Percentiles rank a stretch among this genome's conserved stretches.
Evolutionary conservation across 2,329 filamentous ascomycete genomes (phyloP).

Genomic region (Alternaria hordeiaustralica): DNA sequence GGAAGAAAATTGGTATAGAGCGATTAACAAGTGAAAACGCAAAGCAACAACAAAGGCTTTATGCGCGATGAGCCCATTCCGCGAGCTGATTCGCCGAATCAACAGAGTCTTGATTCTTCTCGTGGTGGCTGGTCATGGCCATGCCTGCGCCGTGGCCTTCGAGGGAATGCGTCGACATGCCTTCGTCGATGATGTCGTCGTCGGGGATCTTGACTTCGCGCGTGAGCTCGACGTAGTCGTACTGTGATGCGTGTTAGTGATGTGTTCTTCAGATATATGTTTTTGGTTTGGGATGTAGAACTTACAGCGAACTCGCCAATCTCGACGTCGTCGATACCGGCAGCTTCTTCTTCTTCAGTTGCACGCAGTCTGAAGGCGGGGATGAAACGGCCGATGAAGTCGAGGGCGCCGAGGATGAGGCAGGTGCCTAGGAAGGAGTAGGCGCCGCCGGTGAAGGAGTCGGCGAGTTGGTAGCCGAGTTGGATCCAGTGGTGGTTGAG

Average conservation of each 20-base stretch:
- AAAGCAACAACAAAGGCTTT: slow-evolving; percentile 6
- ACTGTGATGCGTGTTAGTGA: no score
- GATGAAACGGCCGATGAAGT: slow-evolving; percentile 77
- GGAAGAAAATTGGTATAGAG: slow-evolving; percentile 19
- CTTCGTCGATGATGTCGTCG: slow-evolving; percentile 42
- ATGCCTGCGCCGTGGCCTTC: slow-evolving; percentile 37
- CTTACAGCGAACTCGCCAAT: slow-evolving; percentile 87
- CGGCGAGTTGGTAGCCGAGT: slow-evolving; percentile 82
- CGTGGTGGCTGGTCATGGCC: slow-evolving; percentile 36
- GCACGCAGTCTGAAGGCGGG: slow-evolving; percentile 78
- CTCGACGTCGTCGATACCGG: slow-evolving; percentile 87
- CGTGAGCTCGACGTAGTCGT: slow-evolving; percentile 87
- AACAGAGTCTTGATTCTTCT: slow-evolving; percentile 48
- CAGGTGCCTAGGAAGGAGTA: slow-evolving; percentile 83
- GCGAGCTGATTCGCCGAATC: slow-evolving; percentile 45
- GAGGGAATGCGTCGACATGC: slow-evolving; percentile 43
- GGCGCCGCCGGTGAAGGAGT: slow-evolving; percentile 74
- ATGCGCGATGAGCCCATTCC: slow-evolving; percentile 45
- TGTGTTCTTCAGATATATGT: not conserved
- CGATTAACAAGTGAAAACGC: slow-evolving; percentile 1
- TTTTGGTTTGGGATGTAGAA: slow-evolving; percentile 10
- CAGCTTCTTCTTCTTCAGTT: slow-evolving; percentile 77
- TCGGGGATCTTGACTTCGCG: slow-evolving; percentile 58
- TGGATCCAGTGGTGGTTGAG: slow-evolving; percentile 84
- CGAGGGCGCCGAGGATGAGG: slow-evolving; percentile 67